These are phyloP conservation scores for Diplodia scrobiculata DNA, from an alignment of 2,329 filamentous ascomycete genomes.

Conservation along the genomic window DNA sequence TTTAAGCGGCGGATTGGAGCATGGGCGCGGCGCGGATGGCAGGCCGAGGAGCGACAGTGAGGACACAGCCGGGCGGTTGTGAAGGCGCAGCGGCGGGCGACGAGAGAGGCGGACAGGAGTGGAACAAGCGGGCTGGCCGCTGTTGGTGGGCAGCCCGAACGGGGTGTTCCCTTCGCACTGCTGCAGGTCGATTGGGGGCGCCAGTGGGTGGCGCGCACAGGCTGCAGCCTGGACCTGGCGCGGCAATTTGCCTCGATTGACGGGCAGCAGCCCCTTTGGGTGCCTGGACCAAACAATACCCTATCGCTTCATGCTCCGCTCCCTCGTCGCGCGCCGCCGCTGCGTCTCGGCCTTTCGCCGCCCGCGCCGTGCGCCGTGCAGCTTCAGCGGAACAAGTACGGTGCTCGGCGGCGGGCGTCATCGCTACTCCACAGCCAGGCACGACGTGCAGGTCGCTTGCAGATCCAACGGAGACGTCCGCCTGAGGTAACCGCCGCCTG, in stretches of 20 bases:
- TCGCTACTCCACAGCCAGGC: slow-evolving; percentile 34
- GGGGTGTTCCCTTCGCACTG: slow-evolving; percentile 17
- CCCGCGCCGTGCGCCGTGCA: neutral
- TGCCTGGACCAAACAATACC: neutral
- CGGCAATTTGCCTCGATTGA: slow-evolving; percentile 14
- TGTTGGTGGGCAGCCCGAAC: neutral
- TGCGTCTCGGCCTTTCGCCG: neutral
- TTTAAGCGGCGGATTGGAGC: slow-evolving; percentile 1
- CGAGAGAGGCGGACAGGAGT: slow-evolving; percentile 1
- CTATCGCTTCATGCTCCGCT: slow-evolving; percentile 1
- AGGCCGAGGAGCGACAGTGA: neutral
- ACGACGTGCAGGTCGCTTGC: slow-evolving; percentile 44
- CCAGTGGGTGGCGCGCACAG: neutral
- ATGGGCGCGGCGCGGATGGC: neutral
- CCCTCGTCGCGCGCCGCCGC: neutral
- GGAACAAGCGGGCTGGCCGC: neutral
- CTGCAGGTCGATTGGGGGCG: slow-evolving; percentile 16
- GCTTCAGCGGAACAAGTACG: neutral
- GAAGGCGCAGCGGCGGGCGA: neutral
- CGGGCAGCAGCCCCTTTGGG: neutral
- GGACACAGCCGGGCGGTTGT: neutral
- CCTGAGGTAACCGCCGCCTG: slow-evolving; percentile 42
- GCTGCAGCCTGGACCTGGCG: neutral
- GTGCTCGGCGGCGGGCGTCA: neutral
- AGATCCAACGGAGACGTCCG: slow-evolving; percentile 49